These are phyloP conservation scores for Trichoderma virens DNA, from an alignment of 495 filamentous ascomycete species.

Conservation along the genomic window DNA sequence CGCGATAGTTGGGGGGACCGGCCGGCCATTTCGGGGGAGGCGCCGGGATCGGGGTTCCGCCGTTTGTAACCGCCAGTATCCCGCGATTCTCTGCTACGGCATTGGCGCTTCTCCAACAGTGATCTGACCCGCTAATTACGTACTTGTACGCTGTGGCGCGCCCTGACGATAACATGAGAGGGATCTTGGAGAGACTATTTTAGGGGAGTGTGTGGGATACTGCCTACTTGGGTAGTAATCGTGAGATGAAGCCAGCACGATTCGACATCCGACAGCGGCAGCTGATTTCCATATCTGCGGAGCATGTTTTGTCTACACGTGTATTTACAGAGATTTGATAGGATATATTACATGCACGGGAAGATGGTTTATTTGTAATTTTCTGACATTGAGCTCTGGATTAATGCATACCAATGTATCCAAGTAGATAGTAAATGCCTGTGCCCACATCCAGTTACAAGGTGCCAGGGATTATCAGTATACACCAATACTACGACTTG, in stretches of 20 bases:
- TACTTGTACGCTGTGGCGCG: not conserved
- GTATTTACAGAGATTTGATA: too few relatives aligned
- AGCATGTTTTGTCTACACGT: too few relatives aligned
- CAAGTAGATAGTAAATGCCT: too few relatives aligned
- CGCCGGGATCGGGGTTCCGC: slow-evolving; percentile 3
- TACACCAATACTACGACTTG: too few relatives aligned
- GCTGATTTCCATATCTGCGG: not conserved
- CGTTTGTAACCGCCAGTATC: not conserved
- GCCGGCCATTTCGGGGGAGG: not conserved
- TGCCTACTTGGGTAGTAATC: not conserved
- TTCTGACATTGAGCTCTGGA: too few relatives aligned
- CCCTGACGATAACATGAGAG: not conserved
- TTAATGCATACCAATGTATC: too few relatives aligned
- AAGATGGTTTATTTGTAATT: too few relatives aligned
- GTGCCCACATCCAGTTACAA: too few relatives aligned
- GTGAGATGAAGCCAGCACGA: not conserved
- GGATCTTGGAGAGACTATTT: not conserved
- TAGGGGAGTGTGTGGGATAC: not conserved
- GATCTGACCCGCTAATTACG: not conserved
- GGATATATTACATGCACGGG: too few relatives aligned
- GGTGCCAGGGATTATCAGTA: too few relatives aligned
- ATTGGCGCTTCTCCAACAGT: not conserved
- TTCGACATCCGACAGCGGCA: slow-evolving; percentile 5
- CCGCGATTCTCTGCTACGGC: not conserved
- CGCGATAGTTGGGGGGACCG: not conserved